Evolutionary conservation across 2,329 filamentous ascomycete species (phyloP), one percentile per base, ranked within the genome.

Genomic region (Tolypocladium album): DNA sequence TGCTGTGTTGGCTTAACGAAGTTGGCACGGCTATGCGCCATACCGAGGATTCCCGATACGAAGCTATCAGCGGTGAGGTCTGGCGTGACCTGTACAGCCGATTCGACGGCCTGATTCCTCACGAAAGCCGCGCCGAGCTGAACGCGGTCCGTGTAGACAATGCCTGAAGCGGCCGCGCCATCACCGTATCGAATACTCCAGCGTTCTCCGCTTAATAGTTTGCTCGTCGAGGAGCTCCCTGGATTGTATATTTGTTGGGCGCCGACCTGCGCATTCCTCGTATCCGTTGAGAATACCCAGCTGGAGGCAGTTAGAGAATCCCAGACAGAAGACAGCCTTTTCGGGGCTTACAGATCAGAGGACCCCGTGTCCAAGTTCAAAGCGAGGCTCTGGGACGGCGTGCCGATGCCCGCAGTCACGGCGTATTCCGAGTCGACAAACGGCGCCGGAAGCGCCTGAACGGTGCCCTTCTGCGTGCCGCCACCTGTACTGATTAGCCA

Each of bases 281-380:
- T 81, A 31, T 85, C 76, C 22, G 77, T 78, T 0, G 86, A 88
- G 72, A 87, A 88, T 47, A 86, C 82, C 87, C 88, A 90, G 74
- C 89, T 81, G n/a, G 0, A 79, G 2, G 43, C 79, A 72, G 58
- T 66, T 40, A 65, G 58, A 60, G 56, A 63, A 31, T 15, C 8
- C 7, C 24, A n/a, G 17, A 17, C 11, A 47, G 24, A 4, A 9
- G 34, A 27, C 11, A 9, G 42, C n/a, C 3, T 22, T 1, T 7
- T 27, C 8, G 1, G 7, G 24, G 60, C 72, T 68, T 67, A 74
- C 74, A 76, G 63, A 78, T 88, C 63, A 79, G 87, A 66, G 15
- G 74, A 76, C 4, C 74, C 74, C 17, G 88, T 92, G 65, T 92
- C 89, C 62, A 92, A 81, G 69, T 90, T 87, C 62, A 92, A 70